Percentiles rank a stretch among this genome's conserved stretches.
These are phyloP conservation scores for Nitzschia sp. DNA, from an alignment of 108 stramenopile species.

Conservation along the genomic window DNA sequence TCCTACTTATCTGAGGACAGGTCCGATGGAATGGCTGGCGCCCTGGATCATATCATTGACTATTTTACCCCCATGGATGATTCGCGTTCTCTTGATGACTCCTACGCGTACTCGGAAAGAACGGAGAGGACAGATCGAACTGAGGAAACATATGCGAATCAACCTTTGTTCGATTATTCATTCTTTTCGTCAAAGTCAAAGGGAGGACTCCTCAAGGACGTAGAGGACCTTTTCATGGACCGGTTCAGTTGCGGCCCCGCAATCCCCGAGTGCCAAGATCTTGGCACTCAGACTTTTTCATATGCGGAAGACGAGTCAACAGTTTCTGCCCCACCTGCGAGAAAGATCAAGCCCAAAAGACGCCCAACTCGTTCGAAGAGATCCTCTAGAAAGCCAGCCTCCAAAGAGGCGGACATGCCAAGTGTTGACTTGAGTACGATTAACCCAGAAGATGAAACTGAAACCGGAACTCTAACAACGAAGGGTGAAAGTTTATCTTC, in stretches of 20 bases:
- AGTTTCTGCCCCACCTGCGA: not conserved
- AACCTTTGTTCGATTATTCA: not conserved
- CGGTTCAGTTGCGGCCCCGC: not conserved
- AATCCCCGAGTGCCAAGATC: not conserved
- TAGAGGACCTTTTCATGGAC: conserved; percentile 3
- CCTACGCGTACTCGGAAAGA: not conserved
- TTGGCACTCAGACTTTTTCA: not conserved
- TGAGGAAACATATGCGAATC: not conserved
- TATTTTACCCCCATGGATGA: not conserved
- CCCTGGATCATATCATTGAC: conserved; percentile 9
- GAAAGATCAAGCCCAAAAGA: not conserved
- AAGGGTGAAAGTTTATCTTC: not conserved
- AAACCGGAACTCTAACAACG: not conserved
- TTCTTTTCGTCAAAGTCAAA: not conserved
- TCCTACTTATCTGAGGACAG: not conserved
- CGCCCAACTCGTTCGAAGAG: not conserved
- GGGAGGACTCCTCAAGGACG: not conserved
- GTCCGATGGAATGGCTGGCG: not conserved
- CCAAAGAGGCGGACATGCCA: not conserved
- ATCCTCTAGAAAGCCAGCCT: not conserved
- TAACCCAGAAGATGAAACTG: not conserved
- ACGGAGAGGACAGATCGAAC: not conserved
- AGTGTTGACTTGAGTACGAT: not conserved
- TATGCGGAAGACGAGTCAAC: conserved; percentile 8
- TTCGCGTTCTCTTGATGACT: not conserved